phyloP scores from a whole-genome alignment of 257 asterid genomes.

The Marsdenia floribunda region DNA sequence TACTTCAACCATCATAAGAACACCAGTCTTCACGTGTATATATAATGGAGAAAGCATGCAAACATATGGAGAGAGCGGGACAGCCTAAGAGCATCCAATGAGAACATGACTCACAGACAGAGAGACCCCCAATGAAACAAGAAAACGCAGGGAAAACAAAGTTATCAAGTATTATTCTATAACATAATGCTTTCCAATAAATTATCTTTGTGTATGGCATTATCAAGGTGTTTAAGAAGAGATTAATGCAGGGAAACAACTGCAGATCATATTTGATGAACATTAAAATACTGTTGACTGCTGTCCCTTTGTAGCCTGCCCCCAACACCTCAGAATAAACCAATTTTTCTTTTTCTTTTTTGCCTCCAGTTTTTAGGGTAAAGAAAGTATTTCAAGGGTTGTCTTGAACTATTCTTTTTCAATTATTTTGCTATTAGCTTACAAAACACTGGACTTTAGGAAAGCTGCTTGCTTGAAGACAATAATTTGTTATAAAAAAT shows the following conservation, averaged over 20 bases:
- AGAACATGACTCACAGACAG: not conserved
- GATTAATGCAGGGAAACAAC: not conserved
- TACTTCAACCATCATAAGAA: not conserved
- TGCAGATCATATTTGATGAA: not conserved
- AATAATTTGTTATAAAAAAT: not conserved
- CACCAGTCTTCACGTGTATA: too few relatives aligned
- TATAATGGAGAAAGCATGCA: not conserved
- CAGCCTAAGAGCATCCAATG: not conserved
- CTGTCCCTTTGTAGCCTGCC: not conserved
- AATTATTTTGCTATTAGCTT: not conserved
- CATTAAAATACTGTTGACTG: not conserved
- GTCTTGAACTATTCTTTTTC: not conserved
- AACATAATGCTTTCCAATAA: not conserved
- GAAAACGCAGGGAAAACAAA: not conserved
- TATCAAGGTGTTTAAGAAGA: not conserved
- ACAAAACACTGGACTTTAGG: not conserved
- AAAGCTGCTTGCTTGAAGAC: not conserved
- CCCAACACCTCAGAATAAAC: not conserved
- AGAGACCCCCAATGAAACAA: not conserved
- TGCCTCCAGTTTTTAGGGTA: too few relatives aligned
- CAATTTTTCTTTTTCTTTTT: not conserved
- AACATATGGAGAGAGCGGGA: not conserved
- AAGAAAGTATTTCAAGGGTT: not conserved
- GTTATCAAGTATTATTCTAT: not conserved
- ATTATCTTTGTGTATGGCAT: not conserved